These are phyloP conservation scores for Angomonas ambiguus DNA, from an alignment of 208 protist genomes.

Conservation along the genomic window DNA sequence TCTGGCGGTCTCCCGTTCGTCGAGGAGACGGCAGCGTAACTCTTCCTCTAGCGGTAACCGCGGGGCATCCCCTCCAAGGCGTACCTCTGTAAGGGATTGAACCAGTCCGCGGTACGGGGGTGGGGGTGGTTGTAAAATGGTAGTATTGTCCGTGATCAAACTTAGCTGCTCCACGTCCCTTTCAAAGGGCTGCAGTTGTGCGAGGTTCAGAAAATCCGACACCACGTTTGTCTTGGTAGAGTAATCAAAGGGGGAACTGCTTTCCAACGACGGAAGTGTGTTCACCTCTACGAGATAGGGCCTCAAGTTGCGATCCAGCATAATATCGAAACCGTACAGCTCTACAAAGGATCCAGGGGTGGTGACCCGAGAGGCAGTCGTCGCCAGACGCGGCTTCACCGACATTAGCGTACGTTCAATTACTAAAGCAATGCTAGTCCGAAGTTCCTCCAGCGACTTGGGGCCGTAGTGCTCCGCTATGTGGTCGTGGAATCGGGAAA, in stretches of 20 bases:
- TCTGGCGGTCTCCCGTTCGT: slow-evolving; percentile 59
- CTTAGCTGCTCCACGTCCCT: slow-evolving; percentile 13
- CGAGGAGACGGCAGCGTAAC: slow-evolving; percentile 41
- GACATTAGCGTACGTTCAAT: slow-evolving; percentile 73
- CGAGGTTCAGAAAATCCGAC: slow-evolving; percentile 83
- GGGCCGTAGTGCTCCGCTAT: slow-evolving; percentile 23
- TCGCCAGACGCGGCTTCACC: slow-evolving; percentile 32
- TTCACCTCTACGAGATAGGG: slow-evolving; percentile 90
- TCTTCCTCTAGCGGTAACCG: slow-evolving; percentile 25
- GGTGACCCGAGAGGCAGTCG: slow-evolving; percentile 9
- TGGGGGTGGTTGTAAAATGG: not conserved
- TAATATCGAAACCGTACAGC: slow-evolving; percentile 91
- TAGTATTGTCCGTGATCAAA: not conserved
- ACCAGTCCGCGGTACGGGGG: not conserved
- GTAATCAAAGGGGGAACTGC: slow-evolving; percentile 85
- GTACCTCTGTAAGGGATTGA: slow-evolving; percentile 1
- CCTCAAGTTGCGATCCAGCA: slow-evolving; percentile 71
- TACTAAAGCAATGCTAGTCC: slow-evolving; percentile 55
- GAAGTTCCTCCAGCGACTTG: slow-evolving; percentile 35
- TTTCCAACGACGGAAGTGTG: slow-evolving; percentile 88
- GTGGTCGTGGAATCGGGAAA: slow-evolving; percentile 56
- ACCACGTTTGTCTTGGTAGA: slow-evolving; percentile 84
- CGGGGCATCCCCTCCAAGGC: not conserved
- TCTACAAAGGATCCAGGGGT: slow-evolving; percentile 75
- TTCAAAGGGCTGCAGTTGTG: slow-evolving; percentile 77